Percentiles rank a stretch among this genome's conserved stretches.
phyloP scores from a whole-genome alignment of 139 green algal species.

The Picochlorum sp. region DNA sequence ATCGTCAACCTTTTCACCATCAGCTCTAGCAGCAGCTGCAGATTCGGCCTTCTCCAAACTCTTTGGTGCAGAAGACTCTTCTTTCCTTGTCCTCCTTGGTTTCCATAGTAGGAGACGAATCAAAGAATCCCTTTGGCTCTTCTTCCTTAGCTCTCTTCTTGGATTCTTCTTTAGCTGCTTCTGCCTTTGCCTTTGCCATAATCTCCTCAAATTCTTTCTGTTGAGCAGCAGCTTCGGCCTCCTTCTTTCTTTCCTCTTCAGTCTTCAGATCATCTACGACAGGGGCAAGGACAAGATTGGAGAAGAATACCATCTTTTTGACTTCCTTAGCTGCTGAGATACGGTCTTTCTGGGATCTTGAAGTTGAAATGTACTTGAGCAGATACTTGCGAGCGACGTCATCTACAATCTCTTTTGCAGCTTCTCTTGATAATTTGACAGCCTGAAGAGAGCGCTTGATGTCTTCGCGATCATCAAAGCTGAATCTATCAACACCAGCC shows the following conservation, averaged over 20 bases:
- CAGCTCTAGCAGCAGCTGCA: slow-evolving; percentile 19
- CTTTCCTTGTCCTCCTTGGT: slow-evolving; percentile 5
- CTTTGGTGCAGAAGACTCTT: slow-evolving; percentile 11
- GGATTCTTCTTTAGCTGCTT: slow-evolving; percentile 26
- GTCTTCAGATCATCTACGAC: slow-evolving; percentile 70
- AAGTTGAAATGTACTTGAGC: slow-evolving; percentile 47
- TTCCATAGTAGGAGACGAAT: background rate
- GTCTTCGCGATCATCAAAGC: slow-evolving; percentile 43
- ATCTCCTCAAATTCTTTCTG: slow-evolving; percentile 41
- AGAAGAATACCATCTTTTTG: slow-evolving; percentile 93
- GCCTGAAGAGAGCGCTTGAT: slow-evolving; percentile 55
- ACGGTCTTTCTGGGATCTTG: slow-evolving; percentile 45
- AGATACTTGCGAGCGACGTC: slow-evolving; percentile 31
- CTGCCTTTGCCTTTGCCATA: slow-evolving; percentile 24
- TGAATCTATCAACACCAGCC: slow-evolving; percentile 54
- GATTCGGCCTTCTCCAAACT: slow-evolving; percentile 40
- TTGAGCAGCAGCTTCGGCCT: slow-evolving; percentile 26
- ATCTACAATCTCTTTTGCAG: slow-evolving; percentile 43
- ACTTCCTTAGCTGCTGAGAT: slow-evolving; percentile 69
- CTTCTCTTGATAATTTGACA: slow-evolving; percentile 53
- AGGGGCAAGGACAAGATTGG: slow-evolving; percentile 73
- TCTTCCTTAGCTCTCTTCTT: slow-evolving; percentile 41
- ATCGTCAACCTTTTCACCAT: slow-evolving; percentile 22
- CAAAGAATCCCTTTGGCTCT: background rate
- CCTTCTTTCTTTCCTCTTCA: slow-evolving; percentile 31